Evolutionary conservation across 305 asterid species (phyloP), one percentile per base, ranked within the genome.

Genomic region (Vinca major): DNA sequence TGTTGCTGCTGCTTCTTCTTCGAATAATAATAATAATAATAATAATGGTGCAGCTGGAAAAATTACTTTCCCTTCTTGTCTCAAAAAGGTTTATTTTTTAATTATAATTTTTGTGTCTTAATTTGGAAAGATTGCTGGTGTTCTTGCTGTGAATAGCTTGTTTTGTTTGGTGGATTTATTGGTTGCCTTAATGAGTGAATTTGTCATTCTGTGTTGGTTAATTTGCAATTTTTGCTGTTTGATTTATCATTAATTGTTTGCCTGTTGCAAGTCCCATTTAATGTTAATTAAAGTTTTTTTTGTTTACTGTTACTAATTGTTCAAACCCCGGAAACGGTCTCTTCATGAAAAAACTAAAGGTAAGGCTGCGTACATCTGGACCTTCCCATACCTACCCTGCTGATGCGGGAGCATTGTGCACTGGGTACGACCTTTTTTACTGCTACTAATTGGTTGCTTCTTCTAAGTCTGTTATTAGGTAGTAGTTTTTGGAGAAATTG

Each of bases 41-140:
- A 45, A 67, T 41, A 66, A 65, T 58, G 71, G 66, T 54, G 79
- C 79, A 13, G 78, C 87, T 55, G 93, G 92, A 4, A 85, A 71
- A 72, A 90, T 92, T 62, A 92, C 97, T 9, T 88, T 90, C 55
- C 95, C 97, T 52, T 89, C 97, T 64, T 92, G 96, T 70, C 92
- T 92, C 2, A 90, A 82, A 75, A 88, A 88, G 98, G 98, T 92
- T 54, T 70, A 0, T 6, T 33, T 47, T 33, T 11, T 3, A 16
- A 5, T 10, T 63, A 26, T 26, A 26, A 26, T 62, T 20, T 47
- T 2, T 54, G 1, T 47, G 4, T 54, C 36, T 65, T 10, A 57
- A 12, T 57, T 57, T 57, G 63, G 2, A 57, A 57, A 33, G 40
- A 17, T 57, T 4, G 26, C 63, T 19, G 14, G 11, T 16, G 43